Evolutionary conservation across 257 asterid species (phyloP).

Genomic region (Coffea canephora): DNA sequence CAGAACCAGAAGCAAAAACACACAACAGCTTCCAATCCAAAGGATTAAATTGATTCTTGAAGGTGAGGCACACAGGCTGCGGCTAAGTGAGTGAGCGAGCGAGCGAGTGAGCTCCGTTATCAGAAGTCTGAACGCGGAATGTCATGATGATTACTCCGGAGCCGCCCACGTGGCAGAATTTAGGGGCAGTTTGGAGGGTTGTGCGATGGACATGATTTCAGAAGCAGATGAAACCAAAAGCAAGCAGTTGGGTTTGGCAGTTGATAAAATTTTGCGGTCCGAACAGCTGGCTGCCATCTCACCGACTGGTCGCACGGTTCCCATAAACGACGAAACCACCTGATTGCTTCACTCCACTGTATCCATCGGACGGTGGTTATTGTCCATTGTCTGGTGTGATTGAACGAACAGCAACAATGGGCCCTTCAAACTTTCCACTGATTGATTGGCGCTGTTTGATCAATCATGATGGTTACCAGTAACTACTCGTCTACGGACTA

Average conservation of each 20-base stretch:
- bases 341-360: slow-evolving; percentile 18
- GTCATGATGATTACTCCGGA: slow-evolving; percentile 1
- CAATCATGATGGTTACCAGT: background rate
- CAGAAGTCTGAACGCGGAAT: slow-evolving; percentile 20
- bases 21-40: background rate
- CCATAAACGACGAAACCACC: slow-evolving; percentile 18
- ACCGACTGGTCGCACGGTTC: slow-evolving; percentile 39
- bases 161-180: slow-evolving; percentile 32
- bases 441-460: background rate
- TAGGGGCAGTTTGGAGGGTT: slow-evolving; percentile 8
- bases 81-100: too few species aligned
- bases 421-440: background rate
- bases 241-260: slow-evolving; percentile 40
- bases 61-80: background rate
- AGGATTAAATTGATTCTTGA: background rate
- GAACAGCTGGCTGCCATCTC: slow-evolving; percentile 51
- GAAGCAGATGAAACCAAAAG: background rate
- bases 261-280: slow-evolving; percentile 24
- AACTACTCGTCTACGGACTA: background rate
- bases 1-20: background rate
- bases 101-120: too few species aligned
- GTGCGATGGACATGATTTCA: background rate
- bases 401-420: background rate
- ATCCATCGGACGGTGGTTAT: slow-evolving; percentile 1
- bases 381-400: background rate